Conservation (phyloP, 2,329 filamentous ascomycete species). For the Colletotrichum coccodes region DNA sequence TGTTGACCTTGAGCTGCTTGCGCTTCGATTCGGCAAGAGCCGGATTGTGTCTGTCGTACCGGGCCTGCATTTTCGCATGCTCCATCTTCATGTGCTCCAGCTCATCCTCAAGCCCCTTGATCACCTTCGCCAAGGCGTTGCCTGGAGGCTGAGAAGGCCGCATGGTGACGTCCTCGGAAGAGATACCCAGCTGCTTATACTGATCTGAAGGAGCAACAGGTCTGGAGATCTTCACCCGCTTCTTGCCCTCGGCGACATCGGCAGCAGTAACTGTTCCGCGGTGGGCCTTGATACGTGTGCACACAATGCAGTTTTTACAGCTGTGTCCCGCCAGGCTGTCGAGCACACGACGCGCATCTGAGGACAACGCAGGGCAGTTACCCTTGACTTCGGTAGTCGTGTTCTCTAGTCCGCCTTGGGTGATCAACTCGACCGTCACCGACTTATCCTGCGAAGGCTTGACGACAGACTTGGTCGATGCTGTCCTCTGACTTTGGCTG, state of each 20-base stretch:
- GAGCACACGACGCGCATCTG: constrained; percentile 62
- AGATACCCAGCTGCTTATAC: constrained; percentile 35
- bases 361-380: constrained; percentile 59
- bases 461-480: constrained; percentile 23
- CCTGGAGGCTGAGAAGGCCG: constrained; percentile 76
- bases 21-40: constrained; percentile 73
- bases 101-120: constrained; percentile 85
- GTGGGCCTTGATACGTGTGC: constrained; percentile 62
- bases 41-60: constrained; percentile 75
- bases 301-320: constrained; percentile 67
- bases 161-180: constrained; percentile 67
- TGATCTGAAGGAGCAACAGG: constrained; percentile 73
- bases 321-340: constrained; percentile 65
- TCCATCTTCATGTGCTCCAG: constrained; percentile 79
- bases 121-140: constrained; percentile 81
- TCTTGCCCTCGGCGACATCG: constrained; percentile 57
- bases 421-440: constrained; percentile 31
- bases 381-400: constrained; percentile 27
- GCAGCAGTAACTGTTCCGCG: constrained; percentile 47
- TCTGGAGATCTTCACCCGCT: constrained; percentile 70
- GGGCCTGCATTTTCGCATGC: constrained; percentile 68
- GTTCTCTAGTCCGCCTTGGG: constrained; percentile 28
- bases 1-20: constrained; percentile 67
- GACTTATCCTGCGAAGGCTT: constrained; percentile 30
- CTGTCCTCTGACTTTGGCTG: constrained; percentile 33